Evolutionary conservation across 768 basidiomycete genomes (phyloP).

Genomic region (Mycena floridula): DNA sequence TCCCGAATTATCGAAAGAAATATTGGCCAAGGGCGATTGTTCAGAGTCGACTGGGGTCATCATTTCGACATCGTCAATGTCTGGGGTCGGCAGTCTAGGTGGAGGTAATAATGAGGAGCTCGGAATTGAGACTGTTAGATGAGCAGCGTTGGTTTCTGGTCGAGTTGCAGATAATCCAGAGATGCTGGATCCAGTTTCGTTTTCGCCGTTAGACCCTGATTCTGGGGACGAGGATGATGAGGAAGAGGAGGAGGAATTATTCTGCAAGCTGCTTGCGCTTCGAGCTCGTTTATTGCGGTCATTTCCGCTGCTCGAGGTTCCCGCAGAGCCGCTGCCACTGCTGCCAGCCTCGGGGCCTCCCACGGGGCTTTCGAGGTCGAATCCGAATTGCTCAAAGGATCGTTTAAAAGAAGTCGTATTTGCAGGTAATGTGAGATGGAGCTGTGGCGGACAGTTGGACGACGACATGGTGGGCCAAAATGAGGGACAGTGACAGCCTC

Average conservation of each 20-base stretch:
- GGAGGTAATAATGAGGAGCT: too few relatives aligned
- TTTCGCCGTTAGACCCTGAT: too few relatives aligned
- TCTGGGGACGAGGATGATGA: too few relatives aligned
- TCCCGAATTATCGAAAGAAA: slow-evolving; percentile 27
- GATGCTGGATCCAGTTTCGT: too few relatives aligned
- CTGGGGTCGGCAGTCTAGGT: too few relatives aligned
- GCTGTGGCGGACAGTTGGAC: too few relatives aligned
- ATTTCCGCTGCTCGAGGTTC: slow-evolving; percentile 27
- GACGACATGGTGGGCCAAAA: too few relatives aligned
- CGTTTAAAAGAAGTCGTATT: slow-evolving; percentile 53
- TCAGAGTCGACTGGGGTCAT: slow-evolving; percentile 12
- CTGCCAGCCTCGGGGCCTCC: slow-evolving; percentile 14
- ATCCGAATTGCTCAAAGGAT: slow-evolving; percentile 52
- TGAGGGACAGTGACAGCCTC: too few relatives aligned
- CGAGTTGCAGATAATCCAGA: too few relatives aligned
- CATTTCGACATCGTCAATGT: too few relatives aligned
- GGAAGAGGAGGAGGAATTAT: slow-evolving; percentile 33
- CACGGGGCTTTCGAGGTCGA: slow-evolving; percentile 46
- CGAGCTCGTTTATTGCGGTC: slow-evolving; percentile 54
- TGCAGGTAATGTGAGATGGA: slow-evolving; percentile 45
- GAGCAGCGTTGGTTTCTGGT: too few relatives aligned
- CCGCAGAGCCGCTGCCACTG: slow-evolving; percentile 19
- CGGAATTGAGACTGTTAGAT: too few relatives aligned
- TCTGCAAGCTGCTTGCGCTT: slow-evolving; percentile 42
- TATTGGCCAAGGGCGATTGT: slow-evolving; percentile 5